Evolutionary conservation across 1,284 basidiomycete genomes (phyloP).

Genomic region (Cerrena zonata): DNA sequence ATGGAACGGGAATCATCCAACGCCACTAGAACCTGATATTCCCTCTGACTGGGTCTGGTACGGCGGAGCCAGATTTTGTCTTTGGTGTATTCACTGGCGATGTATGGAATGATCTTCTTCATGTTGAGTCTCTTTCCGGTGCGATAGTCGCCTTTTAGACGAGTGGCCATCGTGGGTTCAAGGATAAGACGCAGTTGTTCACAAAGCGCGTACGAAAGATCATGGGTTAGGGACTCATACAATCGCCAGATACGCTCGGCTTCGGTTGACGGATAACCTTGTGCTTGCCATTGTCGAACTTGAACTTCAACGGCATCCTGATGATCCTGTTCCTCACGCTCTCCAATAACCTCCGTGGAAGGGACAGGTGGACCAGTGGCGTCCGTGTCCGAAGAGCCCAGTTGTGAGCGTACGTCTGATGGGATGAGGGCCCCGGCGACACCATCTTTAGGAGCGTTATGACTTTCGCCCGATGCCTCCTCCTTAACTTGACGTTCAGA

Average conservation of each 20-base stretch:
- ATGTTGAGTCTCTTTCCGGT: conserved; percentile 98
- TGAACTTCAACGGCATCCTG: conserved; percentile 47
- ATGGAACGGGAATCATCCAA: conserved; percentile 96
- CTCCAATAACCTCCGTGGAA: conserved; percentile 8
- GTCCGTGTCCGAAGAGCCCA: conserved; percentile 12
- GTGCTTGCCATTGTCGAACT: conserved; percentile 59
- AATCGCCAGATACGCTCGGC: conserved; percentile 83
- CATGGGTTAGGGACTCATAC: conserved; percentile 86
- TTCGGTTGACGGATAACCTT: conserved; percentile 49
- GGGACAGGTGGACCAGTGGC: background rate
- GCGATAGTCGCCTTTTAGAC: conserved; percentile 94
- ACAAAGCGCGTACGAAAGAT: conserved; percentile 86
- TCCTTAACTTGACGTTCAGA: conserved; percentile 15
- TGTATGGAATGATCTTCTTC: conserved; percentile 98
- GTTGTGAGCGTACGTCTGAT: conserved; percentile 24
- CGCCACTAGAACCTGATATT: conserved; percentile 93
- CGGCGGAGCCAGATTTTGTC: conserved; percentile 99
- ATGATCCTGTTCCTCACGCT: conserved; percentile 32
- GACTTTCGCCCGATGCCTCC: conserved; percentile 17
- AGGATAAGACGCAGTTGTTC: conserved; percentile 96
- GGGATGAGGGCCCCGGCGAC: conserved; percentile 47
- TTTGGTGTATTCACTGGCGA: conserved; percentile 98
- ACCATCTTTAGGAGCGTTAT: conserved; percentile 30
- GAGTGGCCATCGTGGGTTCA: conserved; percentile 90
- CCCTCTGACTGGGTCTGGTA: conserved; percentile 87